Evolutionary conservation across 805 yeast species (phyloP).

Genomic region (Saccharomyces cerevisiae): DNA sequence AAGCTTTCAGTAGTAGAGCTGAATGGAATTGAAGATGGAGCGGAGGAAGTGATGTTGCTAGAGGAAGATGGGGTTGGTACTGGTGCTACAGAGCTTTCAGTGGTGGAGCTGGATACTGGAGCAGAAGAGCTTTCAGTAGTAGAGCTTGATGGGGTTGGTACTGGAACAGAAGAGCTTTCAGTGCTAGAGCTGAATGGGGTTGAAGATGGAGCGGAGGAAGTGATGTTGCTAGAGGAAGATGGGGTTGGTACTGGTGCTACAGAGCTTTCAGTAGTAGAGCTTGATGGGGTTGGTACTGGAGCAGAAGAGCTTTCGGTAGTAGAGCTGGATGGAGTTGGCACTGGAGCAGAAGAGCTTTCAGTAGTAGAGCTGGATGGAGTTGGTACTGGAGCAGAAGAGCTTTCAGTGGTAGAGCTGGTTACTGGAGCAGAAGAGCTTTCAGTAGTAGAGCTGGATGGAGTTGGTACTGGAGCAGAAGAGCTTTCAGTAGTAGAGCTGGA

Average conservation of each 20-base stretch:
- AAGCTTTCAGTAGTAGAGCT: background rate
- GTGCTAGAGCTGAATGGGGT: background rate
- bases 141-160: background rate
- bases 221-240: background rate
- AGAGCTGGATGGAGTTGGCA: background rate
- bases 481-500: background rate
- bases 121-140: background rate
- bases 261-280: background rate
- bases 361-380: background rate
- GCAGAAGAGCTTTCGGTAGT: background rate
- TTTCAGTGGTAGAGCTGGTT: background rate
- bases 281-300: background rate
- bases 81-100: background rate
- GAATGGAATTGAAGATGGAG: background rate
- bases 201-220: background rate
- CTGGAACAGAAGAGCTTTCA: background rate
- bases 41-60: background rate
- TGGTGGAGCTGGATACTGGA: background rate
- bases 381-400: background rate
- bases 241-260: background rate
- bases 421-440: background rate
- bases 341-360: background rate
- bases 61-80: background rate
- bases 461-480: background rate
- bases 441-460: background rate